phyloP scores from a whole-genome alignment of 2,329 filamentous ascomycete species.

The Trichophyton rubrum region DNA sequence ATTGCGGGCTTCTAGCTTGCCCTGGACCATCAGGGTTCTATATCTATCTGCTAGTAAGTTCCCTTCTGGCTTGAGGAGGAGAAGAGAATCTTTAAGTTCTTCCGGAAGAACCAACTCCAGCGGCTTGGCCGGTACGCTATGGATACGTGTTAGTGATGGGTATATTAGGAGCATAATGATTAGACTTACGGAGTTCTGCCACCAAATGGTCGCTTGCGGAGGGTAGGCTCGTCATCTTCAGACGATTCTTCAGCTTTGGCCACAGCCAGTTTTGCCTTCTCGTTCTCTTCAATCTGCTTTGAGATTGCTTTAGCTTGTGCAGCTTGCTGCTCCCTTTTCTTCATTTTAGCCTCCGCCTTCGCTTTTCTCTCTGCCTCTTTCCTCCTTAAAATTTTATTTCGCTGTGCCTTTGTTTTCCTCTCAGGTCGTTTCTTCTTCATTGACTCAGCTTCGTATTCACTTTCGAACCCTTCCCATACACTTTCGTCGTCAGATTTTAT shows the following conservation, averaged over 20 bases:
- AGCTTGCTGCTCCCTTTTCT: constrained; percentile 58
- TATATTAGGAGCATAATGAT: background rate
- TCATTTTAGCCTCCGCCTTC: constrained; percentile 64
- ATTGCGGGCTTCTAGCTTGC: constrained; percentile 74
- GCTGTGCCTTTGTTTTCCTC: constrained; percentile 73
- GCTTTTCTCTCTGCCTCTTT: constrained; percentile 72
- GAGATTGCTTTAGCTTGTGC: constrained; percentile 60
- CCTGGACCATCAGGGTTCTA: constrained; percentile 72
- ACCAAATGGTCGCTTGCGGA: constrained; percentile 63
- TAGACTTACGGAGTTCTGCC: constrained; percentile 40
- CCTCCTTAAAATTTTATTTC: constrained; percentile 76
- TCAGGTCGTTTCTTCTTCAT: constrained; percentile 62
- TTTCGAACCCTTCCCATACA: constrained; percentile 82
- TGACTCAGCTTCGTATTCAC: constrained; percentile 57
- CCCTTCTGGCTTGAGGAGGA: constrained; percentile 84
- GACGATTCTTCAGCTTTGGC: constrained; percentile 26
- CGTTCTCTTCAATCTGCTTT: constrained; percentile 35
- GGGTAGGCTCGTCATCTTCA: constrained; percentile 48
- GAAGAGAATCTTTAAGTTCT: constrained; percentile 67
- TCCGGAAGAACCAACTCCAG: constrained; percentile 72
- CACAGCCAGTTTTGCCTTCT: constrained; percentile 34
- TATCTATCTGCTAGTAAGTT: constrained; percentile 88
- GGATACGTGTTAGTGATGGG: constrained; percentile 1
- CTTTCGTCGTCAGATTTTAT: constrained; percentile 74
- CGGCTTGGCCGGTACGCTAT: constrained; percentile 54